Evolutionary conservation across 768 basidiomycete genomes (phyloP).

Genomic region (Kwoniella sp.): DNA sequence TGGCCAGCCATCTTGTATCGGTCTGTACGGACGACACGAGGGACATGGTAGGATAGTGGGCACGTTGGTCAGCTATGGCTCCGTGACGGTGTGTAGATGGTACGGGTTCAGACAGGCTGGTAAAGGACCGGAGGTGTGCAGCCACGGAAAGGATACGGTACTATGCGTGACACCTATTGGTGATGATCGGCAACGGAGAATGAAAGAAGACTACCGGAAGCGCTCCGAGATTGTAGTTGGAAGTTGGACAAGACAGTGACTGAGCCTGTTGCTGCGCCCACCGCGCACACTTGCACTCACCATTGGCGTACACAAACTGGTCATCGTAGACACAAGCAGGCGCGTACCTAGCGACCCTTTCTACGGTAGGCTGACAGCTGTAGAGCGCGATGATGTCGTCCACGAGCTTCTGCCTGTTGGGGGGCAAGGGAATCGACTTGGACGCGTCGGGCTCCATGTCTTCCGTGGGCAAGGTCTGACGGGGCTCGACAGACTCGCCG

Average conservation of each 20-base stretch:
- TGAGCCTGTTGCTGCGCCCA: background rate
- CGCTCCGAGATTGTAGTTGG: too few species aligned
- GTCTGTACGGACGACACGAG: constrained; percentile 38
- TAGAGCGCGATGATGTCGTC: constrained; percentile 60
- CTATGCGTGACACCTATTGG: too few species aligned
- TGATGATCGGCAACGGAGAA: too few species aligned
- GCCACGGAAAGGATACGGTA: too few species aligned
- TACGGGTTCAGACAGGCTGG: too few species aligned
- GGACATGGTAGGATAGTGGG: background rate
- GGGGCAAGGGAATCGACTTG: constrained; percentile 57
- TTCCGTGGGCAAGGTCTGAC: constrained; percentile 55
- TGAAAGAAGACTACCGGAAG: too few species aligned
- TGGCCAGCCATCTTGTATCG: constrained; percentile 59
- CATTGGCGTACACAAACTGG: constrained; percentile 59
- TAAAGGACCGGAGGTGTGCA: too few species aligned
- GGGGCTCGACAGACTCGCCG: constrained; percentile 58
- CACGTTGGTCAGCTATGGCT: background rate
- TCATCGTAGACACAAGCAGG: constrained; percentile 49
- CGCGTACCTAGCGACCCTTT: constrained; percentile 58
- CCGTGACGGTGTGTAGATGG: background rate
- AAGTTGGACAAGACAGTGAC: background rate
- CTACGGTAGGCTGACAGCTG: constrained; percentile 57
- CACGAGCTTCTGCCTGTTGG: constrained; percentile 57
- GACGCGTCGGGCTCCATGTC: constrained; percentile 57
- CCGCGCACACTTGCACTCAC: constrained; percentile 23